Percentiles rank a stretch among this genome's conserved stretches.
Conservation (phyloP, 306 rosid species). For the Notholithocarpus densiflorus region DNA sequence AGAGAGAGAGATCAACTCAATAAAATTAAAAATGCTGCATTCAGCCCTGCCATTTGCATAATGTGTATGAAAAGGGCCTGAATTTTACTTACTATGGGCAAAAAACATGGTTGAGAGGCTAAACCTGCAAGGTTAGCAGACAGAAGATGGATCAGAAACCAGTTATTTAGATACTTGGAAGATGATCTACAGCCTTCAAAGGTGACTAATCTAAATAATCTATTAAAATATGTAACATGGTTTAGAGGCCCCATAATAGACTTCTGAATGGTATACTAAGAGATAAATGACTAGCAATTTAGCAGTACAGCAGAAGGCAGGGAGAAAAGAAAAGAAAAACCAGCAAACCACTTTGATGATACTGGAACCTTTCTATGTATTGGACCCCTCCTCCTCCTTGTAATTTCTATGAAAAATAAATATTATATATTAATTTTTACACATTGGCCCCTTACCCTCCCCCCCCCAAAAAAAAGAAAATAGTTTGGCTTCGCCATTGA, state of each 20-base stretch:
- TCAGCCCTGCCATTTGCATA: conserved; percentile 21
- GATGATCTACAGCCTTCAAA: not conserved
- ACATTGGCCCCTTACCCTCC: too few species aligned
- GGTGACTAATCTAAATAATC: not conserved
- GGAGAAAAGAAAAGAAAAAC: not conserved
- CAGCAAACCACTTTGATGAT: not conserved
- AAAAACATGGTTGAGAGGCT: conserved; percentile 91
- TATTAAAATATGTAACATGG: not conserved
- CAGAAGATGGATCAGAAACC: conserved; percentile 25
- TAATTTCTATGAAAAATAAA: too few species aligned
- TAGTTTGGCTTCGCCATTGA: too few species aligned
- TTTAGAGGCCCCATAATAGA: not conserved
- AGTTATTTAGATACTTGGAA: not conserved
- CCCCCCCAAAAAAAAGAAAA: too few species aligned
- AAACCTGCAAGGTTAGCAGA: conserved; percentile 75
- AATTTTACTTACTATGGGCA: conserved; percentile 78
- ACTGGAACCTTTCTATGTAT: not conserved
- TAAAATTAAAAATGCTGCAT: conserved; percentile 10
- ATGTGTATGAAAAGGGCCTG: not conserved
- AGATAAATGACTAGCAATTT: not conserved
- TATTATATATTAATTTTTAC: too few species aligned
- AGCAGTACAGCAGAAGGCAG: not conserved
- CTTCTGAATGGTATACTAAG: not conserved
- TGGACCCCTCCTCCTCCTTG: too few species aligned
- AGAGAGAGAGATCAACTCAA: conserved; percentile 1